Evolutionary conservation across 192 early-diverging fungal species (phyloP), one percentile per base, ranked within the genome.

Genomic region (Backusella parvicylindrica): DNA sequence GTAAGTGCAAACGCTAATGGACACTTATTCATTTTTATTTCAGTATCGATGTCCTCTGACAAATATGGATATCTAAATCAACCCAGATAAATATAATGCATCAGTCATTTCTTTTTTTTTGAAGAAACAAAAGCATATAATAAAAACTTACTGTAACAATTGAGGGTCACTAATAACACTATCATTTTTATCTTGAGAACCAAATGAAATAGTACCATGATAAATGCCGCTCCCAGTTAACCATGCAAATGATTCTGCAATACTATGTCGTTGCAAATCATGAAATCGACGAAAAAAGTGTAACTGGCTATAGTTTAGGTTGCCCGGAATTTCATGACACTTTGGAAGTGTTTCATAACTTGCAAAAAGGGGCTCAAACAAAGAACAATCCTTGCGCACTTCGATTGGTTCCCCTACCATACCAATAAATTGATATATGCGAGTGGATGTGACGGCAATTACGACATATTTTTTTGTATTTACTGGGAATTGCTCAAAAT

Each of bases 381-480:
- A 90, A 6, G 88, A 83, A 30, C 75, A 73, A 23, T 86, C 86
- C 30, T 88, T 88, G 28, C 86, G 85, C 3, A 79, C 82, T 21
- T 85, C 82, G 28, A 71, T 77, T 1, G 85, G 83, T 7, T 83
- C 80, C 8, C 75, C 79, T 1, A 86, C 87, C 2, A 83, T 81
- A 0, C 96, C 96, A 74, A 98, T 86, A 64, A 97, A 93, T 74
- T 97, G 96, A 79, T 99, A 99, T 30, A 99, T 84, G n/a, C 92
- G 89, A 2, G 87, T 95, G 0, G 93, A 86, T 1, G 97, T 97
- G 3, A 95, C 82, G 15, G 92, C 86, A 38, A 97, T 79, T 2
- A 98, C 91, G 37, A 94, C 84, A 75, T 94, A 94, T 78, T 92
- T 91, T 71, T 89, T 87, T 18, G 84, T 64, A 26, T 82, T 88